These are phyloP conservation scores for Mycena filopes DNA, from an alignment of 768 basidiomycete species.

Conservation along the genomic window DNA sequence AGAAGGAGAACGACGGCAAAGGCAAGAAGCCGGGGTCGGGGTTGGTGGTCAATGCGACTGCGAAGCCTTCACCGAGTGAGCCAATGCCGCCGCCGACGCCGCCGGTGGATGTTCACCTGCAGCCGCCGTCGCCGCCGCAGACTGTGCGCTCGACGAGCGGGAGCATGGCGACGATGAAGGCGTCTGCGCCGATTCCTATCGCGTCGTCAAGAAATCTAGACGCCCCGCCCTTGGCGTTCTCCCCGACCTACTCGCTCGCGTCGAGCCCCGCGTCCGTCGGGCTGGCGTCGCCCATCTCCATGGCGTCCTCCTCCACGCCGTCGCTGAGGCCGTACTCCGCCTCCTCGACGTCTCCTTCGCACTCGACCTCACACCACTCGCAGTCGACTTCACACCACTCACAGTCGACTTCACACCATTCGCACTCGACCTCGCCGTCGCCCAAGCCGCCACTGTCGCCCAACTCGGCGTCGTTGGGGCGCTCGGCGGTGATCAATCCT, in stretches of 20 bases:
- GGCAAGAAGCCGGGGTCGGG: conserved; percentile 10
- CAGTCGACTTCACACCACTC: too few relatives aligned
- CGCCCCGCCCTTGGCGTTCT: conserved; percentile 41
- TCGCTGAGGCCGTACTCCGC: conserved; percentile 30
- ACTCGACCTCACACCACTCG: conserved; percentile 2
- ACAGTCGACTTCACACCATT: too few relatives aligned
- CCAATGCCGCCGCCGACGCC: conserved; percentile 52
- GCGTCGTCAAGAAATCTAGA: conserved; percentile 2
- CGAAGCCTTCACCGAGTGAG: conserved; percentile 17
- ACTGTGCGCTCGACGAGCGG: conserved; percentile 28
- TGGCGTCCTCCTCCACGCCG: conserved; percentile 31
- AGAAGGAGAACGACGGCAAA: conserved; percentile 30
- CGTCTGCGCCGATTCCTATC: conserved; percentile 30
- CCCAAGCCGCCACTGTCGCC: conserved; percentile 41
- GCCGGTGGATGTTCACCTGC: conserved; percentile 42
- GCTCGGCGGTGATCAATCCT: conserved; percentile 40
- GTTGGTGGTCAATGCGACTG: neutral
- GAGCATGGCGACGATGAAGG: conserved; percentile 25
- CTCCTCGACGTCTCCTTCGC: conserved; percentile 26
- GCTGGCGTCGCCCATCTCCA: conserved; percentile 28
- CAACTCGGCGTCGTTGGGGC: conserved; percentile 50
- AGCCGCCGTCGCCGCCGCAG: conserved; percentile 58
- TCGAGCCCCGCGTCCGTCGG: conserved; percentile 52
- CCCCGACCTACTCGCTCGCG: conserved; percentile 60
- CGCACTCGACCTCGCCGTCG: conserved; percentile 24